Base-by-base conservation (phyloP, 139 green algal species). In the Chlamydomonas sp. region DNA sequence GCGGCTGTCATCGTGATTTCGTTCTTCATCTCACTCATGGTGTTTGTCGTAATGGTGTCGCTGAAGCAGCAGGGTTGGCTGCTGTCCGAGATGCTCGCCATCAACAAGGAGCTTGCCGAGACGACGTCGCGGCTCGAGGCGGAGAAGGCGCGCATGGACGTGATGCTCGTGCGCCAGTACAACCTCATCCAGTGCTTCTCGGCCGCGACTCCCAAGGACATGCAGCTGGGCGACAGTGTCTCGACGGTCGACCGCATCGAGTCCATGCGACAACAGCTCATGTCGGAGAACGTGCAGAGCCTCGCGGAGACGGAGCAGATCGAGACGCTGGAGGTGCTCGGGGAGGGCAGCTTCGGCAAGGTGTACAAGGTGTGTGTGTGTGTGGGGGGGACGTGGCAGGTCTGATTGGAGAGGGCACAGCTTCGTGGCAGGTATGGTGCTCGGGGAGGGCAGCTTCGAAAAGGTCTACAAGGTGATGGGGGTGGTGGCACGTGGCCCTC, bases 171-270 rank as follows among this genome's bases (percentile, higher is more conserved):
- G 54, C 8, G 54, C 10, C 54, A 64, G 54, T 6, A 26, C 26
- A 26, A 64, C 24, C 54, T 64, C 10, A 64, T 64, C 26, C 8
- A 20, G 26, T 64, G 54, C 16, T 26, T 64, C 26, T 30, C 38
- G 20, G 48, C 43, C 47, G 63, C 67, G 28, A 74, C 76, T 63
- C 72, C 72, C 16, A 74, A 76, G 48, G 77, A 83, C 54, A 69
- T 71, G 26, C 59, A 78, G 69, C 64, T 79, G 37, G 54, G 54
- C 54, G 54, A 34, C 54, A 26, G 13, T 13, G 43, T 13, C 13
- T 16, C 43, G 43, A 63, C 54, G 6, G 13, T 28, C 22, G n/a
- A 63, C 54, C 54, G 54, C 20, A 63, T 63, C 13, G 54, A 63
- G 54, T 16, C 54, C n/a, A 30, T 63, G 22, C 54, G 54, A 16